phyloP scores from a whole-genome alignment of 345 rosid species.

The Pugionium dolabratum region DNA sequence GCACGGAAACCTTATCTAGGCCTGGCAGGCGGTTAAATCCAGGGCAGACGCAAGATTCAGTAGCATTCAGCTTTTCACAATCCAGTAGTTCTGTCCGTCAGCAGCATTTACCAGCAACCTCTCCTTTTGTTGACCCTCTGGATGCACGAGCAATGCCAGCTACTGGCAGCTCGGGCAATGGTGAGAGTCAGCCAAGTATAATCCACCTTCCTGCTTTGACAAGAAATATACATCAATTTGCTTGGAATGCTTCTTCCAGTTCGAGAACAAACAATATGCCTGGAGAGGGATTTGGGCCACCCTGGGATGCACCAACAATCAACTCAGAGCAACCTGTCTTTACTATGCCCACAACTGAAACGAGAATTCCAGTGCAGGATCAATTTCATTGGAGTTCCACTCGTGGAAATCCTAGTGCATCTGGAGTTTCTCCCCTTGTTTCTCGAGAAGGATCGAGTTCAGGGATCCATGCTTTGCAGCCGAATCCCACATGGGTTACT shows the following conservation, averaged over 20 bases:
- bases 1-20: conserved; percentile 45
- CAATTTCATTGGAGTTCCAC: conserved; percentile 60
- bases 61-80: conserved; percentile 49
- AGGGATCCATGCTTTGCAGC: conserved; percentile 33
- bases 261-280: conserved; percentile 55
- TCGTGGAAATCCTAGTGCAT: conserved; percentile 46
- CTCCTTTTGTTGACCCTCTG: conserved; percentile 47
- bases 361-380: conserved; percentile 61
- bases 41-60: conserved; percentile 50
- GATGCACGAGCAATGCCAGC: conserved; percentile 50
- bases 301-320: conserved; percentile 51
- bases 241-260: conserved; percentile 58
- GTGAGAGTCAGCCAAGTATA: conserved; percentile 51
- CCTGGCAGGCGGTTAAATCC: conserved; percentile 52
- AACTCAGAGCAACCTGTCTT: conserved; percentile 57
- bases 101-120: conserved; percentile 35
- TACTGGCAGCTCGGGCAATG: conserved; percentile 32
- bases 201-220: conserved; percentile 48
- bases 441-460: conserved; percentile 53
- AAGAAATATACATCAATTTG: conserved; percentile 52
- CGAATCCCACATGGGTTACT: conserved; percentile 48
- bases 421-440: conserved; percentile 42
- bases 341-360: conserved; percentile 51
- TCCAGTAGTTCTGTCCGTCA: conserved; percentile 44
- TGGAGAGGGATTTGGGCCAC: conserved; percentile 48